Conservation (phyloP, 148 eudicot genomes). For the Arbutus unedo region DNA sequence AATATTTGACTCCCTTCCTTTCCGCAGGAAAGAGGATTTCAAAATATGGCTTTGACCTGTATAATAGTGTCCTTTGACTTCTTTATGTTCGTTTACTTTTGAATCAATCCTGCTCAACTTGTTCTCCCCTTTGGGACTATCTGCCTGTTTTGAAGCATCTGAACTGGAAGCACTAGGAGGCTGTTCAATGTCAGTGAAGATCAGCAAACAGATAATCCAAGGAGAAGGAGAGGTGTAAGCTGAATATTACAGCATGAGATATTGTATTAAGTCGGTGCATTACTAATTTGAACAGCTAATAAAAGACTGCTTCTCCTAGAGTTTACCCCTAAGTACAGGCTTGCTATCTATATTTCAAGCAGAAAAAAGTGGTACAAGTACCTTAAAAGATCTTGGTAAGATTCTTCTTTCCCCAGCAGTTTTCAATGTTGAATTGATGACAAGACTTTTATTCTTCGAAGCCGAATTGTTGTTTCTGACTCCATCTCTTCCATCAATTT, state of each 20-base stretch:
- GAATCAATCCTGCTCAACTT: background rate
- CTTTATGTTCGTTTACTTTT: background rate
- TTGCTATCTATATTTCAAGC: background rate
- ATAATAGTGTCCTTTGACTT: background rate
- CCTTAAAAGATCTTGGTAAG: background rate
- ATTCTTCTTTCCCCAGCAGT: conserved; percentile 4
- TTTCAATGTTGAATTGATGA: conserved; percentile 14
- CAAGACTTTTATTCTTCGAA: conserved; percentile 15
- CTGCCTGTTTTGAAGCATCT: conserved; percentile 10
- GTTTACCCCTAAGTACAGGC: background rate
- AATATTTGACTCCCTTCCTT: background rate
- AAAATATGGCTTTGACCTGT: background rate
- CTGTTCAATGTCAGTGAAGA: conserved; percentile 3
- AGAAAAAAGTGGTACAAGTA: background rate
- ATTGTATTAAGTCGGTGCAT: background rate
- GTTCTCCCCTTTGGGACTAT: background rate
- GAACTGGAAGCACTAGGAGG: conserved; percentile 15
- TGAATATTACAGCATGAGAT: background rate
- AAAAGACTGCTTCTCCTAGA: background rate
- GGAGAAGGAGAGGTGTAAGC: background rate
- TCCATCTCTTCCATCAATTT: conserved; percentile 18
- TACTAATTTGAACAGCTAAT: background rate
- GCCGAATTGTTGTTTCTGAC: conserved; percentile 15
- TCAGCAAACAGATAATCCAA: background rate
- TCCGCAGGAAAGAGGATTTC: conserved; percentile 2